phyloP scores from a whole-genome alignment of 2,329 filamentous ascomycete genomes.

The Xylariaceae sp. region DNA sequence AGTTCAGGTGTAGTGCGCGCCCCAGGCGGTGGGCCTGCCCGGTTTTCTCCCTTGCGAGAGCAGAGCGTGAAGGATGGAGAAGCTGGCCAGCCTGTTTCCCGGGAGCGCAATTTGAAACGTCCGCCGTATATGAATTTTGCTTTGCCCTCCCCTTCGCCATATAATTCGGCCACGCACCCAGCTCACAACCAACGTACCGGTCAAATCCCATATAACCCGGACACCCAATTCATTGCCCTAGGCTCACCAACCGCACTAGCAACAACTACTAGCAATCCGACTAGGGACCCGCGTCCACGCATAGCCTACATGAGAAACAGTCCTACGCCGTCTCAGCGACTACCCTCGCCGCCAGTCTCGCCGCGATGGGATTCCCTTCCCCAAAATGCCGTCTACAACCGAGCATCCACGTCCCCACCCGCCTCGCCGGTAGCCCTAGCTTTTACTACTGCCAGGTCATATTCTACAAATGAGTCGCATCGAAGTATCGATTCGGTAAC shows the following conservation, averaged over 20 bases:
- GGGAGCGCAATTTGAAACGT: constrained; percentile 25
- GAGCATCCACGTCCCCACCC: constrained; percentile 21
- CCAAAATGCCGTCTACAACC: constrained; percentile 26
- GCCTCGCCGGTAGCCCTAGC: constrained; percentile 21
- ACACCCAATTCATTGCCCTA: constrained; percentile 14
- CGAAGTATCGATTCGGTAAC: constrained; percentile 20
- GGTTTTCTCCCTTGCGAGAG: constrained; percentile 23
- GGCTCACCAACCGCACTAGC: constrained; percentile 14
- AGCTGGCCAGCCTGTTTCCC: constrained; percentile 22
- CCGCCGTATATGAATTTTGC: constrained; percentile 19
- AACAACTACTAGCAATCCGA: constrained; percentile 15
- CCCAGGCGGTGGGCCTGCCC: constrained; percentile 21
- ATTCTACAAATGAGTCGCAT: constrained; percentile 20
- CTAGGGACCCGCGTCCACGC: constrained; percentile 9
- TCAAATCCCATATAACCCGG: constrained; percentile 10
- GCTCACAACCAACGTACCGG: constrained; percentile 8
- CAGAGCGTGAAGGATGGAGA: constrained; percentile 28
- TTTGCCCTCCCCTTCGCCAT: constrained; percentile 10
- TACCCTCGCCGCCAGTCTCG: constrained; percentile 28
- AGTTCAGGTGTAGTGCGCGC: constrained; percentile 18
- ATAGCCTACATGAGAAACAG: constrained; percentile 6
- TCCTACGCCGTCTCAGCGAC: constrained; percentile 14
- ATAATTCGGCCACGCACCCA: constrained; percentile 19
- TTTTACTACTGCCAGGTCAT: constrained; percentile 18
- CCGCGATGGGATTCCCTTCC: constrained; percentile 44